Percentiles rank a stretch among this genome's conserved stretches.
Conservation (phyloP, 169 alveolate species). For the Miamiensis avidus region DNA sequence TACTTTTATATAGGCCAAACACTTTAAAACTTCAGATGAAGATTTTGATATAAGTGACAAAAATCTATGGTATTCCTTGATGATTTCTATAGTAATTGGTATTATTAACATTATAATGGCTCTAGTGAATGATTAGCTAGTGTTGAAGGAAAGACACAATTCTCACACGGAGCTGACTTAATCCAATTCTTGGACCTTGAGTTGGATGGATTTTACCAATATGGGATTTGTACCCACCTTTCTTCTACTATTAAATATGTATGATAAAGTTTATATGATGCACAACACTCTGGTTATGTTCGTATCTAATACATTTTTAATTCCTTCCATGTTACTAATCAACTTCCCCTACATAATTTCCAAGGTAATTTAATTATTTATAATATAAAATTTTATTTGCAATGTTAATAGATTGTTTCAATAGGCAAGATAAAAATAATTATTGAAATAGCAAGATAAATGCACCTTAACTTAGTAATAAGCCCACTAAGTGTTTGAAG, state of each 20-base stretch:
- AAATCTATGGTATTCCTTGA: background rate
- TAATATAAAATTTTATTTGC: background rate
- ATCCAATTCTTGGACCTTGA: background rate
- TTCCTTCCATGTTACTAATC: background rate
- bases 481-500: background rate
- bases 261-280: background rate
- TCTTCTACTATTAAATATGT: no score
- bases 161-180: background rate
- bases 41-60: background rate
- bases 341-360: background rate
- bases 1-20: background rate
- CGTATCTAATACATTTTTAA: background rate
- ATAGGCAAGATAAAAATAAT: background rate
- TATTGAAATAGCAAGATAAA: background rate
- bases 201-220: background rate
- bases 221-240: background rate
- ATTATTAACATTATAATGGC: no score
- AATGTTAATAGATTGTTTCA: background rate
- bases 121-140: background rate
- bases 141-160: background rate
- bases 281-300: background rate
- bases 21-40: background rate
- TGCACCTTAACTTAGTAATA: background rate
- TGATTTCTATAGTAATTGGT: background rate
- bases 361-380: background rate